Base-by-base conservation (phyloP, 73 alveolate genomes). In the Vitrella brassicaformis region DNA sequence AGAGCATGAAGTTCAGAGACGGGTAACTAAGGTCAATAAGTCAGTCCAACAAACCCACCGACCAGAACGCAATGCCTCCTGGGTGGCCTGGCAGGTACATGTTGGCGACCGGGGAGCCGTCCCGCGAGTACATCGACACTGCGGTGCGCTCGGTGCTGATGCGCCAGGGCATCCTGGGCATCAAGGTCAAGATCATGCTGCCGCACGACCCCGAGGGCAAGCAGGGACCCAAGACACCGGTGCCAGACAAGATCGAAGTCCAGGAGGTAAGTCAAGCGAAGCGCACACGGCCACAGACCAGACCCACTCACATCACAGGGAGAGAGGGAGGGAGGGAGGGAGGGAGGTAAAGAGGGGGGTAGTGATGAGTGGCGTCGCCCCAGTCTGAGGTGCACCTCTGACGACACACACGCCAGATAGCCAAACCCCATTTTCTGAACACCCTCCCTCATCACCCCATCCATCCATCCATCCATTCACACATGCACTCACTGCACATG, bases 61-160 rank as follows among this genome's bases (percentile, higher is more conserved):
- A 19, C 31, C 28, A 25, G 71, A 14, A 8, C 29, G 75, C 66
- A 69, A 22, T 64, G 74, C 74, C 39, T 19, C 64, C 28, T 27
- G 45, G 26, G 39, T 66, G 80, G 82, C 75, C 66, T 56, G 82
- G 82, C 39, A n/a, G n/a, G n/a, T 94, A 89, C 86, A 75, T 94
- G 87, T 87, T 94, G 91, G 90, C 95, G 87, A 91, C 99, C 77
- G 99, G 99, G 39, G 94, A 94, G 88, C 99, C 99, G 9, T 86
- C 89, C 87, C 80, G 75, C 80, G 92, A 88, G 56, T 94, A 90
- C 88, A 87, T 94, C 80, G 94, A 94, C 32, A 94, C 87, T 66
- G 97, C 97, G 66, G 96, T 88, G 47, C 92, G 98, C 77, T 97
- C 92, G 83, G 95, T 90, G 84, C 93, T 87, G 82, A 87, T 94